Percentiles rank a stretch among this genome's conserved stretches.
These are phyloP conservation scores for Ramaria rubella DNA, from an alignment of 768 basidiomycete species.

Conservation along the genomic window DNA sequence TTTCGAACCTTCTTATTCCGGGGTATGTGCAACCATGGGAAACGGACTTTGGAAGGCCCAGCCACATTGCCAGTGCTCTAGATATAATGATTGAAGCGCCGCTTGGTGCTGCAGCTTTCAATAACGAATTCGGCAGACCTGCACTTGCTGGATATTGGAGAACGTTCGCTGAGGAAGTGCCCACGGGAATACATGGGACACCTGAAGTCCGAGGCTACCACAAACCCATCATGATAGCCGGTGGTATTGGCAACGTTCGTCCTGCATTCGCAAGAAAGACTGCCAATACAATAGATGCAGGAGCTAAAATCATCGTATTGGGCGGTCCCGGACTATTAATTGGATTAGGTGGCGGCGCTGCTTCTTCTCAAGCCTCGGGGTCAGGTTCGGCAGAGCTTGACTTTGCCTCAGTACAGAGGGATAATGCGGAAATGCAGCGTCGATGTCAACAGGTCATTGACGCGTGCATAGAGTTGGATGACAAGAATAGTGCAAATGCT, in stretches of 20 bases:
- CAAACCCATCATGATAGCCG: conserved; percentile 99
- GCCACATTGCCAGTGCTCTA: conserved; percentile 85
- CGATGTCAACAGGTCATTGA: conserved; percentile 97
- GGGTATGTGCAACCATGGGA: conserved; percentile 95
- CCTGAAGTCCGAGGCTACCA: conserved; percentile 89
- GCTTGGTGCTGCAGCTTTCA: conserved; percentile 91
- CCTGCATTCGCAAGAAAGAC: conserved; percentile 76
- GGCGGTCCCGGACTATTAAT: conserved; percentile 97
- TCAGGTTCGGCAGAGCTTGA: conserved; percentile 88
- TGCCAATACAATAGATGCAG: conserved; percentile 52
- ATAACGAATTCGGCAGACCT: conserved; percentile 97
- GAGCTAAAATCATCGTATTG: conserved; percentile 84
- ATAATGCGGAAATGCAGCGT: conserved; percentile 98
- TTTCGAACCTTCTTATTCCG: conserved; percentile 89
- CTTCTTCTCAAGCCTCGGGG: conserved; percentile 88
- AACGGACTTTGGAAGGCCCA: conserved; percentile 82
- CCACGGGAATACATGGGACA: conserved; percentile 40
- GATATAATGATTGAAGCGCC: conserved; percentile 98
- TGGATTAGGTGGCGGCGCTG: conserved; percentile 94
- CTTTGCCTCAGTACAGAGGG: conserved; percentile 95
- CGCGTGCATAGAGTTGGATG: conserved; percentile 60
- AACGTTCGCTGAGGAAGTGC: conserved; percentile 79
- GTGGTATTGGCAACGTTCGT: conserved; percentile 91
- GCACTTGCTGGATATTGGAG: conserved; percentile 92
- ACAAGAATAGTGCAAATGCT: conserved; percentile 17